Evolutionary conservation across 371 early-diverging fungal genomes (phyloP), one percentile per base, ranked within the genome.

Genomic region (Batkoa obscura): DNA sequence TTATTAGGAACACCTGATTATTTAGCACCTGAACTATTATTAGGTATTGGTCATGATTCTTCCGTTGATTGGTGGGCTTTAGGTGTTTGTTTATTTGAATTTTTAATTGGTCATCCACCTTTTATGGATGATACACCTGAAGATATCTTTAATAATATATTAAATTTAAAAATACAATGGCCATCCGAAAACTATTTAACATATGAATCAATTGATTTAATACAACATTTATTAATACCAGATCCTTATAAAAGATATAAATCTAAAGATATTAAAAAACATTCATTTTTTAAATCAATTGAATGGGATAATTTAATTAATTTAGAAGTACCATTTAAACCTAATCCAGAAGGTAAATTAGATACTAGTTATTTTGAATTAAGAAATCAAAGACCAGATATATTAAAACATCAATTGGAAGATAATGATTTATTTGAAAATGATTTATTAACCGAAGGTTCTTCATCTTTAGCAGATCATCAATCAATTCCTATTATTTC

Each of bases 31-130:
- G 98, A 97, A 64, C 83, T 84, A 58, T 85, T 97, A 33, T 61
- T 86, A 17, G 90, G 90, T 31, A 71, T 84, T 15, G 82, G 85
- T 5, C 87, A 91, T 62, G 89, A 84, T 59, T 72, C 76, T 0
- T 80, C 81, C 72, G 88, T 91, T 2, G 92, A 91, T 64, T 91
- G 92, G 91, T 92, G 92, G 92, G 88, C 90, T 1, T 62, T 88
- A 2, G 92, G 92, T 23, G 86, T 88, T 0, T 89, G 88, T 39
- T 72, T 87, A 43, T 92, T 86, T 63, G 92, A 92, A 57, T 91
- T 91, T 59, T 64, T 89, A n/a, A 81, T 74, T 59, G 92, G 92
- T 3, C 68, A 76, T 43, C 92, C 92, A 0, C 92, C 90, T 2
- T 91, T 91, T 66, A 81, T 88, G 64, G 90, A 86, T n/a, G 72